Conservation (phyloP, 179 eudicot species). For the Heliamphora ciliata region DNA sequence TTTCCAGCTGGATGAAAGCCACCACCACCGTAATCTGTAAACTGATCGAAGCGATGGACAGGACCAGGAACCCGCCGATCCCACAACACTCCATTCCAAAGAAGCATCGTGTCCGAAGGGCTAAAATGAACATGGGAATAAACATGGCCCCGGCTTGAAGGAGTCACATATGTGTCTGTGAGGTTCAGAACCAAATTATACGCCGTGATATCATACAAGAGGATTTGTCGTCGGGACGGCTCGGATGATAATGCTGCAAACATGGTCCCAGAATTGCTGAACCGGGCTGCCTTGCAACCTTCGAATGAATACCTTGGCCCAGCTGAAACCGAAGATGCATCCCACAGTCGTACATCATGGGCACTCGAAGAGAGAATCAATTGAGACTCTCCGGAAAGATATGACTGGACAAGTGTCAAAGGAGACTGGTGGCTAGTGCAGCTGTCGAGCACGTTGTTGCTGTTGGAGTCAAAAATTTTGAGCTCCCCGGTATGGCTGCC, state of each 20-base stretch:
- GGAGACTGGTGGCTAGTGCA: slow-evolving; percentile 61
- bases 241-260: slow-evolving; percentile 85
- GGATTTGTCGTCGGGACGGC: slow-evolving; percentile 52
- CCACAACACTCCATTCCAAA: slow-evolving; percentile 97
- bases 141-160: slow-evolving; percentile 53
- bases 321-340: slow-evolving; percentile 62
- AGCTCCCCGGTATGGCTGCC: slow-evolving; percentile 90
- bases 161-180: slow-evolving; percentile 42
- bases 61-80: slow-evolving; percentile 58
- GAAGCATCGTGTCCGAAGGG: slow-evolving; percentile 73
- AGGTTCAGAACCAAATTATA: slow-evolving; percentile 63
- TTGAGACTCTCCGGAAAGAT: slow-evolving; percentile 46
- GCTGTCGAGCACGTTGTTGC: slow-evolving; percentile 61
- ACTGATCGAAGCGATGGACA: slow-evolving; percentile 82
- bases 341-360: slow-evolving; percentile 86
- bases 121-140: slow-evolving; percentile 75
- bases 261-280: slow-evolving; percentile 55
- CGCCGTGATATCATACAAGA: slow-evolving; percentile 69
- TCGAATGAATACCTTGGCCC: slow-evolving; percentile 90
- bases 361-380: slow-evolving; percentile 76
- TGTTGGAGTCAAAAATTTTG: slow-evolving; percentile 69
- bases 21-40: slow-evolving; percentile 95
- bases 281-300: slow-evolving; percentile 65
- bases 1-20: slow-evolving; percentile 99
- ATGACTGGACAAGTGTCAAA: slow-evolving; percentile 59